Evolutionary conservation across 257 asterid species (phyloP), one percentile per base, ranked within the genome.

Genomic region (Marsdenia floribunda): DNA sequence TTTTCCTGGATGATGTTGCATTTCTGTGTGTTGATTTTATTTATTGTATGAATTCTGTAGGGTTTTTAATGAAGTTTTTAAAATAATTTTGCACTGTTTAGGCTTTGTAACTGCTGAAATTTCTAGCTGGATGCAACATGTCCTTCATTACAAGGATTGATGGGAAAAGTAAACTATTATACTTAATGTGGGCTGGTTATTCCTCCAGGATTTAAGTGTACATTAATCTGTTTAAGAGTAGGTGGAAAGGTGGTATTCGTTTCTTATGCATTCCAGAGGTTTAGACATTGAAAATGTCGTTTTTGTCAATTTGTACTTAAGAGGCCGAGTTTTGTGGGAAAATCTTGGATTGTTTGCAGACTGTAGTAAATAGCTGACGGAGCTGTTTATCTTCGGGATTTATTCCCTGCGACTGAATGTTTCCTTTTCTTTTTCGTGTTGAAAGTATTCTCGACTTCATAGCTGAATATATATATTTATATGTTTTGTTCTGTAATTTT

Each of bases 21-120:
- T 40, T 37, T 19, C 18, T n/a, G 21, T 42, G 26, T 57, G 24
- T 63, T 14, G 78, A 53, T 7, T 63, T 67, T 29, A 16, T 29
- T 59, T 35, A 44, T 44, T 44, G 35, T 26, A 55, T 29, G 44
- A 49, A 71, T 19, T 65, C 3, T 73, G 67, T 40, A n/a, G 73
- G 76, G 73, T 71, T 55, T 55, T 73, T 73, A 67, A 13, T 38
- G 24, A 40, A n/a, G 75, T 55, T 73, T 78, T 50, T 50, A 3
- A 9, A 5, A 11, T 18, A 35, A 15, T 14, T 49, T 64, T 50
- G n/a, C 33, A 40, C 12, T 7, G 47, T 8, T 72, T 6, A 16
- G 37, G 24, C 0, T 22, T 29, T 74, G 18, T 68, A 4, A 21
- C 49, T 75, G 13, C 7, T 26, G 12, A 14, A 11, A 42, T 26